A percentile compares a stretch with the other conserved stretches of the same genome.
Evolutionary conservation across 805 yeast genomes (phyloP).

Genomic region (Saturnispora diversa): DNA sequence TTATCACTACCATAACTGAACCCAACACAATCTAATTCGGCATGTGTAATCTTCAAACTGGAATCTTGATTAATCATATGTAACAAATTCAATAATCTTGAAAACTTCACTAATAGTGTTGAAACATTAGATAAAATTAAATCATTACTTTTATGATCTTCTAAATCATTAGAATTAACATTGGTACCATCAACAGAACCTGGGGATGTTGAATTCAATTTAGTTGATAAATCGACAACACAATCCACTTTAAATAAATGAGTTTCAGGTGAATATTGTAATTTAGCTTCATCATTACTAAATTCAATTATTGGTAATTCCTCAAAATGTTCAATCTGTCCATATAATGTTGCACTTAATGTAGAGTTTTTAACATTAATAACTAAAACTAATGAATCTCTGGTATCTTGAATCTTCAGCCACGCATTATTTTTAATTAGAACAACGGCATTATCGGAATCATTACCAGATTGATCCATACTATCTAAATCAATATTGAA

Average conservation of each 20-base stretch:
- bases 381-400: slow-evolving; percentile 28
- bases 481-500: slow-evolving; percentile 20
- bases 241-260: slow-evolving; percentile 28
- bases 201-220: slow-evolving; percentile 12
- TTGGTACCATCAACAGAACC: not conserved
- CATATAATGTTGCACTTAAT: slow-evolving; percentile 29
- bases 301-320: slow-evolving; percentile 24
- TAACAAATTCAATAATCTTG: slow-evolving; percentile 24
- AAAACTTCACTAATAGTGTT: slow-evolving; percentile 23
- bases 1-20: slow-evolving; percentile 27
- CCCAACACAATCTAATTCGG: slow-evolving; percentile 23
- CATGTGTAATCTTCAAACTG: slow-evolving; percentile 22
- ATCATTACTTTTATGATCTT: slow-evolving; percentile 1
- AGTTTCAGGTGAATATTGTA: slow-evolving; percentile 20
- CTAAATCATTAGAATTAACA: not conserved
- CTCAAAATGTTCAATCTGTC: slow-evolving; percentile 24
- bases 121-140: slow-evolving; percentile 20
- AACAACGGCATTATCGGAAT: slow-evolving; percentile 25
- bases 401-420: slow-evolving; percentile 31
- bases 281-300: slow-evolving; percentile 21
- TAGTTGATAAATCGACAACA: slow-evolving; percentile 20
- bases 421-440: slow-evolving; percentile 31
- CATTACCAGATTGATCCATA: not conserved
- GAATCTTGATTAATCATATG: slow-evolving; percentile 26
- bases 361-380: slow-evolving; percentile 24